phyloP scores from a whole-genome alignment of 2,329 filamentous ascomycete species.

The Didymella exigua region DNA sequence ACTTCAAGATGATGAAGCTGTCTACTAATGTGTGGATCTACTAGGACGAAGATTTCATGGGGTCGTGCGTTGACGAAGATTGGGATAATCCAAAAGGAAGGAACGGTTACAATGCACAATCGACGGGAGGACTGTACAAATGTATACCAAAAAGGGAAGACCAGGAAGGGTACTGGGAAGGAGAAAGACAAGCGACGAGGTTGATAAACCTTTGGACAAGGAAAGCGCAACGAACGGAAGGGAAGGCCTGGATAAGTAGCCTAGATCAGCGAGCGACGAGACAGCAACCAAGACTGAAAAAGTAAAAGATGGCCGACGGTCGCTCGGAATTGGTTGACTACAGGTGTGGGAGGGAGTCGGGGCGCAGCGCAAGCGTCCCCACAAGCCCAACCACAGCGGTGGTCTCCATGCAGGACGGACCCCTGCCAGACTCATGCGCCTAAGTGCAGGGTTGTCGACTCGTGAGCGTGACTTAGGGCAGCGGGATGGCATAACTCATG shows the following conservation, averaged over 20 bases:
- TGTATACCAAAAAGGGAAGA: conserved; percentile 47
- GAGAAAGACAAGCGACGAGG: conserved; percentile 49
- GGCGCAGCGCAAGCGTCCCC: conserved; percentile 48
- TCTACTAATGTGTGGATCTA: conserved; percentile 47
- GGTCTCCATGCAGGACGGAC: conserved; percentile 39
- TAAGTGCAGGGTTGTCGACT: conserved; percentile 41
- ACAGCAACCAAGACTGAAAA: conserved; percentile 47
- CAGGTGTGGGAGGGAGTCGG: conserved; percentile 37
- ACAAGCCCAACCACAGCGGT: conserved; percentile 42
- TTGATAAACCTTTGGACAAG: conserved; percentile 51
- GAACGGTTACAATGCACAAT: conserved; percentile 46
- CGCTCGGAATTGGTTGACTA: conserved; percentile 47
- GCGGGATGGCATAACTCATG: conserved; percentile 48
- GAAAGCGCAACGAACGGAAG: conserved; percentile 46
- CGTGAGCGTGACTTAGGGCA: conserved; percentile 43
- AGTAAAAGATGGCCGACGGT: conserved; percentile 51
- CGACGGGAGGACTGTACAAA: conserved; percentile 38
- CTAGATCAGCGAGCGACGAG: conserved; percentile 49
- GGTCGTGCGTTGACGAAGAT: conserved; percentile 35
- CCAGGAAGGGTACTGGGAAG: conserved; percentile 43
- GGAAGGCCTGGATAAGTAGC: conserved; percentile 49
- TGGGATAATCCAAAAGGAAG: conserved; percentile 45
- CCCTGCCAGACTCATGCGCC: conserved; percentile 46
- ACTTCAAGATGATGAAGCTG: conserved; percentile 46
- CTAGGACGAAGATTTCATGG: conserved; percentile 39